phyloP scores from a whole-genome alignment of 2,329 filamentous ascomycete genomes.

The Xenoacremonium recifei region DNA sequence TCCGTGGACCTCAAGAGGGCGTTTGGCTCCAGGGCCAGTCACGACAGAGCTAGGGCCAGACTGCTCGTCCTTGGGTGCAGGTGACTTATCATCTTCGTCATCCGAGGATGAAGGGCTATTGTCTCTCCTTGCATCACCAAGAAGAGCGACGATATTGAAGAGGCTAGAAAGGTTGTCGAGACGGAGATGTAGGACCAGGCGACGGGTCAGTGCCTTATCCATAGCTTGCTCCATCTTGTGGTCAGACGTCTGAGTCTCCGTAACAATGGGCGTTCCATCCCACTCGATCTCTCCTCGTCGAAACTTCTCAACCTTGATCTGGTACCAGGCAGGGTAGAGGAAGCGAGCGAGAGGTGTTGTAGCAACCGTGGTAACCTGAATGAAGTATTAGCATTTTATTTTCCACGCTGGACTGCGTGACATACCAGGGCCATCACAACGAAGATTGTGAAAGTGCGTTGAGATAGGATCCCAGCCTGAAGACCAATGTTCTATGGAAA shows the following conservation, averaged over 20 bases:
- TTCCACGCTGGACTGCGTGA: too few species aligned
- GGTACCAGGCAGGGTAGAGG: conserved; percentile 69
- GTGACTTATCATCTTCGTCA: conserved; percentile 1
- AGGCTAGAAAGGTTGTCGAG: conserved; percentile 28
- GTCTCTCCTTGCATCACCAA: conserved; percentile 19
- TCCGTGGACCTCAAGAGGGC: conserved; percentile 54
- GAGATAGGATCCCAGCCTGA: conserved; percentile 77
- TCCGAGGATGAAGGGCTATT: conserved; percentile 1
- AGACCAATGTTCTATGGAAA: conserved; percentile 64
- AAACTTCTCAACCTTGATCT: conserved; percentile 52
- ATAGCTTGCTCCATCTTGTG: conserved; percentile 25
- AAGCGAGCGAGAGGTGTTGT: conserved; percentile 74
- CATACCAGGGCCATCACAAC: conserved; percentile 80
- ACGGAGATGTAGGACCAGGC: conserved; percentile 25
- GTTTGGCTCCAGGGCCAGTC: not conserved
- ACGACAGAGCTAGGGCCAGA: conserved; percentile 2
- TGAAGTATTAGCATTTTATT: not conserved
- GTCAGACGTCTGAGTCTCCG: conserved; percentile 22
- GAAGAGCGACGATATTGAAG: conserved; percentile 28
- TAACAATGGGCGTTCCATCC: conserved; percentile 47
- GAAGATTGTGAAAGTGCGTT: conserved; percentile 86
- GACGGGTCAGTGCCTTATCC: conserved; percentile 24
- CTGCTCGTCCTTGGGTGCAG: conserved; percentile 1
- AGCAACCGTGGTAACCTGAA: conserved; percentile 69
- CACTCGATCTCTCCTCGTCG: conserved; percentile 88